Evolutionary conservation across 1,284 basidiomycete genomes (phyloP), one percentile per base, ranked within the genome.

Genomic region (Naganishia sp.): DNA sequence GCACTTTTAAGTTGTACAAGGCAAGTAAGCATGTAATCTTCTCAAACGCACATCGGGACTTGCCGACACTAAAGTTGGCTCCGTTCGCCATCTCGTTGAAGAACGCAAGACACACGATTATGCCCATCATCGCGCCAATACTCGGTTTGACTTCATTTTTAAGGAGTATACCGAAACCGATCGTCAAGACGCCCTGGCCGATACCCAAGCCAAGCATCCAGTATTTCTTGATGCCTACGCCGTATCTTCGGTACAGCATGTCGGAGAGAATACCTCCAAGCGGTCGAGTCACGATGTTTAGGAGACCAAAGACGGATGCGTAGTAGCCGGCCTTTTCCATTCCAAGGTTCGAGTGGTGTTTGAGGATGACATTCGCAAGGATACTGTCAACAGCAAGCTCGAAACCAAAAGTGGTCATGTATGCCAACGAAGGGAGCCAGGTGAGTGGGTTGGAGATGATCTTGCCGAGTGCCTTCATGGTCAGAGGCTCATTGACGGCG

Each of bases 351-450:
- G 69, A 62, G 72, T 81, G 82, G 35, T 84, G 75, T 2, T 69
- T 76, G 66, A 80, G 82, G 32, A 86, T 74, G 23, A 85, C 78
- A 65, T 80, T 82, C 17, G 84, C 82, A 63, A 88, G 77, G 63
- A 84, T 83, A 10, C 84, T 83, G 68, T 88, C 84, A 46, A 88
- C 80, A 1, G 83, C 83, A 2, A 87, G 81, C 72, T 87, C 85
- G 53, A 83, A 82, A 0, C 86, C 86, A 68, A 87, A 86, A 0
- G 62, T 61, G 49, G 49, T 57, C 54, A 66, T 57, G 46, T 86
- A 86, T 18, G 81, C 83, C 13, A 86, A 71, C 1, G 84, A 76
- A 1, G 85, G 84, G 17, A 88, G 80, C 85, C 85, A 87, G 0
- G 86, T 87, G n/a, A 85, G 71, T 6, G 84, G 84, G 65, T 76